A percentile compares a stretch with the other conserved stretches of the same genome.
Evolutionary conservation across 129 eudicot genomes (phyloP).

Genomic region (Saposhnikovia divaricata): DNA sequence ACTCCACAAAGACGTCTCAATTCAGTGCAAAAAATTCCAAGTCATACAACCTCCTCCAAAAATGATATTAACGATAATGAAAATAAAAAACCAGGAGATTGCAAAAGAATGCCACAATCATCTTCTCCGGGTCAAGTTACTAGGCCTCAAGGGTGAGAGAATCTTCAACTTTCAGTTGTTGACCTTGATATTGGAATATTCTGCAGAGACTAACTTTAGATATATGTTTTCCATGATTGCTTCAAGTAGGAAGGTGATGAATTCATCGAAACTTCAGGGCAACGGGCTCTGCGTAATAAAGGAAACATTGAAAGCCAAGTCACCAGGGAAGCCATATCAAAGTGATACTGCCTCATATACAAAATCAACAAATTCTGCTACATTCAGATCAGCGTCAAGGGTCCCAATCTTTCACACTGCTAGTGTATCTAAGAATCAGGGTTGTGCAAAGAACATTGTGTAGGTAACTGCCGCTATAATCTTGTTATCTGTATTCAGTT

Average conservation of each 20-base stretch:
- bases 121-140: slow-evolving; percentile 13
- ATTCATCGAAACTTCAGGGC: slow-evolving; percentile 26
- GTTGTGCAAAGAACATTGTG: slow-evolving; percentile 27
- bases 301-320: slow-evolving; percentile 24
- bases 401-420: background rate
- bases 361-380: slow-evolving; percentile 24
- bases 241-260: slow-evolving; percentile 22
- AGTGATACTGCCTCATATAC: slow-evolving; percentile 8
- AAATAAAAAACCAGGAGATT: slow-evolving; percentile 19
- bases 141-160: slow-evolving; percentile 48
- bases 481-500: slow-evolving; percentile 22
- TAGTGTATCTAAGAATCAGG: slow-evolving; percentile 35
- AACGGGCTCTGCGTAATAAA: slow-evolving; percentile 33
- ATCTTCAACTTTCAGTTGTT: slow-evolving; percentile 5
- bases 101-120: slow-evolving; percentile 25
- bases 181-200: background rate
- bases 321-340: background rate
- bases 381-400: slow-evolving; percentile 31
- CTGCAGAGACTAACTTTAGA: background rate
- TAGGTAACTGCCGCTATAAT: slow-evolving; percentile 8
- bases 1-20: slow-evolving; percentile 18
- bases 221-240: slow-evolving; percentile 19
- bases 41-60: background rate
- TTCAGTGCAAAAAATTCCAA: background rate
- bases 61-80: slow-evolving; percentile 12